phyloP scores from a whole-genome alignment of 768 basidiomycete genomes.

The Suillus discolor region DNA sequence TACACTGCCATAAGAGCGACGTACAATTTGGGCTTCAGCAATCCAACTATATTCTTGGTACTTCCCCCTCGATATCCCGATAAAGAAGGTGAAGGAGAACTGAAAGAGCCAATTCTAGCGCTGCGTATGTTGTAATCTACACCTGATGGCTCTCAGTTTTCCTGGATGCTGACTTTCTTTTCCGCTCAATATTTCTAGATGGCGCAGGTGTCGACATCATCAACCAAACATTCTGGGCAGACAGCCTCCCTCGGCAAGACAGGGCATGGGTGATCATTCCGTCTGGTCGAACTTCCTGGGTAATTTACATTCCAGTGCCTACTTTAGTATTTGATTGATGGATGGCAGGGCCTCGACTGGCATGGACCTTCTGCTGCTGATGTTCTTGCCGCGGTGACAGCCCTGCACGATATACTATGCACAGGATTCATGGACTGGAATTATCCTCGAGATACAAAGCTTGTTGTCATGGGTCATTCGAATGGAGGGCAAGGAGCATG shows the following conservation, averaged over 20 bases:
- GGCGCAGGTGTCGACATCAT: conserved; percentile 85
- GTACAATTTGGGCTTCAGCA: conserved; percentile 56
- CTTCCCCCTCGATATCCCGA: conserved; percentile 52
- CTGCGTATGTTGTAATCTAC: conserved; percentile 50
- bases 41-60: conserved; percentile 60
- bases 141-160: not conserved
- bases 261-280: conserved; percentile 81
- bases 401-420: conserved; percentile 51
- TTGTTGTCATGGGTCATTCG: conserved; percentile 85
- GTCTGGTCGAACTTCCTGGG: conserved; percentile 85
- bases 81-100: conserved; percentile 9
- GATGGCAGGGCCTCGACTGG: conserved; percentile 83
- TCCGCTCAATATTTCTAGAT: conserved; percentile 45
- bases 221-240: conserved; percentile 56
- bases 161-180: conserved; percentile 5
- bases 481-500: conserved; percentile 93
- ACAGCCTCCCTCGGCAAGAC: conserved; percentile 58
- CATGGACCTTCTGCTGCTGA: conserved; percentile 81
- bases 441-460: conserved; percentile 41
- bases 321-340: not conserved
- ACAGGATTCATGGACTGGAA: conserved; percentile 43
- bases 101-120: conserved; percentile 58
- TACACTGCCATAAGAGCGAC: conserved; percentile 52
- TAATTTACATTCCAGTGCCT: conserved; percentile 23
- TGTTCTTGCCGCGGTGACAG: conserved; percentile 63